These are phyloP conservation scores for Senna siamea DNA, from an alignment of 306 rosid genomes.

Conservation along the genomic window DNA sequence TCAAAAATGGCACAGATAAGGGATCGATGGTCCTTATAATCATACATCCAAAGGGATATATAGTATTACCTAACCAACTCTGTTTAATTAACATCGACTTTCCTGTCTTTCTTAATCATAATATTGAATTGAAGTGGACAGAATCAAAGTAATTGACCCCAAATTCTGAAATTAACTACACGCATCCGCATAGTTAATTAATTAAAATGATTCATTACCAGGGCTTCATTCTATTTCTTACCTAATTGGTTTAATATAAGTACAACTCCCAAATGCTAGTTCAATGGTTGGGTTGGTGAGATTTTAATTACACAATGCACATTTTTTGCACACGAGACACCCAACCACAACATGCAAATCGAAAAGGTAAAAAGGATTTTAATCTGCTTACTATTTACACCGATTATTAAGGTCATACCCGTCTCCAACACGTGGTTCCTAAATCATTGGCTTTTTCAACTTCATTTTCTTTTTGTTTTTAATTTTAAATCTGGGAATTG, in stretches of 20 bases:
- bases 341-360: conserved; percentile 19
- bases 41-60: conserved; percentile 25
- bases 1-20: conserved; percentile 28
- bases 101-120: neutral
- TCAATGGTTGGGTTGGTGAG: conserved; percentile 36
- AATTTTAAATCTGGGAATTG: neutral
- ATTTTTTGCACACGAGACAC: conserved; percentile 12
- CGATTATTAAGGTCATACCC: conserved; percentile 2
- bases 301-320: neutral
- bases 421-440: conserved; percentile 16
- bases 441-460: conserved; percentile 33
- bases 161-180: too few relatives aligned
- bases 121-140: conserved; percentile 6
- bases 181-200: too few relatives aligned
- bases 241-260: too few relatives aligned
- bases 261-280: too few relatives aligned
- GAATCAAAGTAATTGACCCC: too few relatives aligned
- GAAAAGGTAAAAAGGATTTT: conserved; percentile 2
- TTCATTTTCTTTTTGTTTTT: neutral
- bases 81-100: neutral
- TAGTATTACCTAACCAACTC: conserved; percentile 24
- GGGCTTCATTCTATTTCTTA: too few relatives aligned
- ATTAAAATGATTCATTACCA: too few relatives aligned
- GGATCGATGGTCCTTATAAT: conserved; percentile 34
- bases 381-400: neutral